These are phyloP conservation scores for Solanum chilense DNA, from an alignment of 257 asterid species.

Conservation along the genomic window DNA sequence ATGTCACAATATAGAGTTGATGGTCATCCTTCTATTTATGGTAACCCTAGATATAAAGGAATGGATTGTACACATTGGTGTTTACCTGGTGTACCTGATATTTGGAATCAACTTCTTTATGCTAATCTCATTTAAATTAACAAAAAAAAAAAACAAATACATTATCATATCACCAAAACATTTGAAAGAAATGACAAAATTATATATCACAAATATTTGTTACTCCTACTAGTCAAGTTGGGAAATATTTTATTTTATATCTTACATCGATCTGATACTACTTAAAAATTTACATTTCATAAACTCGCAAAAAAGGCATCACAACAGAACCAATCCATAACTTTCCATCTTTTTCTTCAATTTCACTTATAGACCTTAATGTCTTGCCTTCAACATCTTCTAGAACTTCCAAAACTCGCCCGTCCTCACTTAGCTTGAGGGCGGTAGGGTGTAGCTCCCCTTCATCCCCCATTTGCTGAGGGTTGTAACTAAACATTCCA, in stretches of 20 bases:
- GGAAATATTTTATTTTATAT: not conserved
- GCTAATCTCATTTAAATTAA: not conserved
- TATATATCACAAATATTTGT: not conserved
- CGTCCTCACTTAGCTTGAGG: conserved; percentile 40
- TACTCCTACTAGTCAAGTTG: not conserved
- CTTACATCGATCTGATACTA: too few species aligned
- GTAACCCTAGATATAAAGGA: conserved; percentile 13
- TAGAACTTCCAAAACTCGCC: conserved; percentile 30
- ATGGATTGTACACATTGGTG: conserved; percentile 46
- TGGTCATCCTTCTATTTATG: conserved; percentile 41
- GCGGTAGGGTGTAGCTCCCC: conserved; percentile 46
- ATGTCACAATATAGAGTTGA: conserved; percentile 30
- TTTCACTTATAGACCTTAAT: conserved; percentile 46
- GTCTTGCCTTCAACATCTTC: conserved; percentile 50
- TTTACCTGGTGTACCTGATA: conserved; percentile 42
- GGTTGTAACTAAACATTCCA: not conserved
- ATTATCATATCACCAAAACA: not conserved
- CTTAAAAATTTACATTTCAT: conserved; percentile 1
- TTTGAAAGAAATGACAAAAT: not conserved
- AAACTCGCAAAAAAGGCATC: conserved; percentile 39
- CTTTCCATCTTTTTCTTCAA: conserved; percentile 51
- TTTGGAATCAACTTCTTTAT: conserved; percentile 35
- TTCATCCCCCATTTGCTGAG: conserved; percentile 20
- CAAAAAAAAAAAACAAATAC: too few species aligned
- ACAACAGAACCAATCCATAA: conserved; percentile 53